Conservation (phyloP, 2,329 filamentous ascomycete genomes). For the Phialophora macrospora region DNA sequence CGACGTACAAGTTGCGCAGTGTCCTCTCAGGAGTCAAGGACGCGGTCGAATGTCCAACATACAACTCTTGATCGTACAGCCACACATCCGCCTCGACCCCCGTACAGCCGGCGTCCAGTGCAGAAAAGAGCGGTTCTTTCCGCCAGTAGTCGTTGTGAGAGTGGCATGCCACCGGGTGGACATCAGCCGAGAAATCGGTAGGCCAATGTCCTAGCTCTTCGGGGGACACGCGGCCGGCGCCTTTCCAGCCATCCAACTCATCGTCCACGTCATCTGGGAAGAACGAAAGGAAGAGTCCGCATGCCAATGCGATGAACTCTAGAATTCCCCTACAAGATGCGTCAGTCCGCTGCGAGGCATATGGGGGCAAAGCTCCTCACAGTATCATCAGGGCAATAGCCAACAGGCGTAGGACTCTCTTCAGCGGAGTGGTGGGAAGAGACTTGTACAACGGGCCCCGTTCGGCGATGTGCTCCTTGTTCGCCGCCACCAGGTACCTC, state of each 20-base stretch:
- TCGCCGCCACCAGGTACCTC: constrained; percentile 5
- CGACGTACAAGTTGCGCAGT: constrained; percentile 58
- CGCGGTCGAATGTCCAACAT: constrained; percentile 59
- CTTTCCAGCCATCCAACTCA: constrained; percentile 49
- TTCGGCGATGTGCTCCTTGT: constrained; percentile 19
- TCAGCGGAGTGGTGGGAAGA: constrained; percentile 21
- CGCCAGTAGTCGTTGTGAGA: constrained; percentile 67
- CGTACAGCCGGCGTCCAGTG: constrained; percentile 59
- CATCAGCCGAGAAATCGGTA: constrained; percentile 57
- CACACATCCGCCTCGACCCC: constrained; percentile 64
- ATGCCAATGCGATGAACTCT: constrained; percentile 48
- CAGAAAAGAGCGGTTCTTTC: constrained; percentile 59
- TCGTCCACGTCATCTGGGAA: constrained; percentile 51
- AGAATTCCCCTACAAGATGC: constrained; percentile 43
- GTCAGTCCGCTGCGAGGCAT: background rate
- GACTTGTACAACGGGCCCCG: constrained; percentile 12
- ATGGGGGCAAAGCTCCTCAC: constrained; percentile 20
- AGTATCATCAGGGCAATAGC: constrained; percentile 36
- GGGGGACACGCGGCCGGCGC: constrained; percentile 43
- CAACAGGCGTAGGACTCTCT: constrained; percentile 30
- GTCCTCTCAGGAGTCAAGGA: constrained; percentile 55
- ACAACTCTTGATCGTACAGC: constrained; percentile 59
- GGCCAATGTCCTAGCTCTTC: constrained; percentile 49
- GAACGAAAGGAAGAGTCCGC: constrained; percentile 47
- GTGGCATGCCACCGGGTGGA: constrained; percentile 58